Evolutionary conservation across 1,284 basidiomycete species (phyloP).

Genomic region (Moesziomyces antarcticus): DNA sequence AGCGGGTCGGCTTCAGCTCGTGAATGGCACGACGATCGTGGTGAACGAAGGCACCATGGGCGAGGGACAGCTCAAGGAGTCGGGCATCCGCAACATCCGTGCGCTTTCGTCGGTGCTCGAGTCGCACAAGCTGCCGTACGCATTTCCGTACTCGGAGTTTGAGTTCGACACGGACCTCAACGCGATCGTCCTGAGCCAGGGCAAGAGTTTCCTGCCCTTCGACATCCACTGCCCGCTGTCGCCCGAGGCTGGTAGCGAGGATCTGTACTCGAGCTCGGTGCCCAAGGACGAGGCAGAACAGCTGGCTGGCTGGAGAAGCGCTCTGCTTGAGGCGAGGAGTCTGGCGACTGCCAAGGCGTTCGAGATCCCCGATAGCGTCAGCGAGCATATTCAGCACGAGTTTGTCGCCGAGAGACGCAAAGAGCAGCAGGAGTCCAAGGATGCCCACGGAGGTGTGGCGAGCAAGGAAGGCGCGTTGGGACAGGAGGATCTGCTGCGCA

Average conservation of each 20-base stretch:
- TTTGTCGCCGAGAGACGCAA: constrained; percentile 55
- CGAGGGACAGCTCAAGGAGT: constrained; percentile 77
- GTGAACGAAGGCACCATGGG: constrained; percentile 77
- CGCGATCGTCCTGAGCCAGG: constrained; percentile 76
- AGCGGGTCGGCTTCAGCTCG: constrained; percentile 80
- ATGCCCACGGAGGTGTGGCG: constrained; percentile 16
- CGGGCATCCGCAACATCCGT: constrained; percentile 78
- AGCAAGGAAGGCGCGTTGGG: constrained; percentile 19
- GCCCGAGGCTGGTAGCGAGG: not conserved
- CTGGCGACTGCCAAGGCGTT: constrained; percentile 44
- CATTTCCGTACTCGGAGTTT: constrained; percentile 81
- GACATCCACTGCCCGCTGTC: constrained; percentile 54
- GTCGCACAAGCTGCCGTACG: constrained; percentile 79
- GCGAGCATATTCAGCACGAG: constrained; percentile 59
- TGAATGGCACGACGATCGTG: constrained; percentile 75
- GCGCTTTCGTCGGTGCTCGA: constrained; percentile 78
- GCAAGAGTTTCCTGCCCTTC: constrained; percentile 70
- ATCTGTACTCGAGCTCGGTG: constrained; percentile 10
- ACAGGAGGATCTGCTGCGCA: constrained; percentile 57
- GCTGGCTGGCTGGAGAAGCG: constrained; percentile 31
- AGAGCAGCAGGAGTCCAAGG: constrained; percentile 26
- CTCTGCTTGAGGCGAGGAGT: constrained; percentile 29
- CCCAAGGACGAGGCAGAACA: constrained; percentile 16
- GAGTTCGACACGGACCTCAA: constrained; percentile 80
- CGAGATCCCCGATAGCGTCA: constrained; percentile 55